Percentiles rank a stretch among this genome's conserved stretches.
phyloP scores from a whole-genome alignment of 441 rosid species.

The Populus hybrid region DNA sequence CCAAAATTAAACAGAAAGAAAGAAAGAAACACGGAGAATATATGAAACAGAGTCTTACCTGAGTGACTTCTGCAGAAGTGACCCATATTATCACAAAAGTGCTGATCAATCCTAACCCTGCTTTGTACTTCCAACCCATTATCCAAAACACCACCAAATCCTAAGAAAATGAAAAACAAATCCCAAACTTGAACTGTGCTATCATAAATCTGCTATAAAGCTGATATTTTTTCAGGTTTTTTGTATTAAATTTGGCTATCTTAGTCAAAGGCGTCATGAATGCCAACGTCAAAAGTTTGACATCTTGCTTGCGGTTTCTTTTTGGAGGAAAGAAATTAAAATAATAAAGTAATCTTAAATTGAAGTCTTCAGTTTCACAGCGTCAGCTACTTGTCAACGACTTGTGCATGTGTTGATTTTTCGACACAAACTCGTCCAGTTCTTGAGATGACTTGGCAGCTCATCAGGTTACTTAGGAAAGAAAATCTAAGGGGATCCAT shows the following conservation, averaged over 20 bases:
- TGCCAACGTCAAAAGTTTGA: neutral
- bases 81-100: conserved; percentile 56
- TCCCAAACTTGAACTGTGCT: conserved; percentile 8
- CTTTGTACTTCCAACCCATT: conserved; percentile 58
- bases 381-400: neutral
- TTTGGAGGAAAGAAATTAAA: neutral
- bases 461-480: neutral
- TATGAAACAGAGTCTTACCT: conserved; percentile 25
- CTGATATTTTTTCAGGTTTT: neutral
- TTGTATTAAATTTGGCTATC: neutral
- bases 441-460: conserved; percentile 6
- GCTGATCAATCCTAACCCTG: conserved; percentile 53
- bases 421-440: neutral
- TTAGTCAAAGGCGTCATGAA: neutral
- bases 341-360: neutral
- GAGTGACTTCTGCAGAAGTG: conserved; percentile 61
- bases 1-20: too few species aligned
- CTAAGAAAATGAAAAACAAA: neutral
- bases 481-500: neutral
- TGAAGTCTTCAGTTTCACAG: neutral
- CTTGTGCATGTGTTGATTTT: neutral
- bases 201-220: conserved; percentile 18
- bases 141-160: neutral
- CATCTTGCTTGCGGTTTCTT: neutral
- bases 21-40: neutral